A percentile compares a stretch with the other conserved stretches of the same genome.
phyloP scores from a whole-genome alignment of 805 yeast genomes.

The Yarrowia porcina region DNA sequence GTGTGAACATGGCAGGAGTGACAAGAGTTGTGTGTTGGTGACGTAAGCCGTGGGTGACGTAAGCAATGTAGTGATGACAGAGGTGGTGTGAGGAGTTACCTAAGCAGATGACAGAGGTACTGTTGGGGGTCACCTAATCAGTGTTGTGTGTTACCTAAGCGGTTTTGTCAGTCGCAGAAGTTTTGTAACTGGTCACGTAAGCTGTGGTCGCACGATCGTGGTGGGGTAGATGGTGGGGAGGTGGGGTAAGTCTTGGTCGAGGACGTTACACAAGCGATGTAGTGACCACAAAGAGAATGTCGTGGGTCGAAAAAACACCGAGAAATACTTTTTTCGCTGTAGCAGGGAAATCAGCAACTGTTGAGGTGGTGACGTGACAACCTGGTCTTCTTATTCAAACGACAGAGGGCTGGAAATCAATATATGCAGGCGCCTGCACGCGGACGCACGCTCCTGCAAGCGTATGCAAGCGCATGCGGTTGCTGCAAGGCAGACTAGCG shows the following conservation, averaged over 20 bases:
- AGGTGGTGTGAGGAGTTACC: background rate
- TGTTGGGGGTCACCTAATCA: background rate
- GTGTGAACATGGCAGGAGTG: slow-evolving; percentile 1
- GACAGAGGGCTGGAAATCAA: slow-evolving; percentile 21
- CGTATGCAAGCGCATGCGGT: background rate
- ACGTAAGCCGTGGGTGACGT: background rate
- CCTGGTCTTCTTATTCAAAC: background rate
- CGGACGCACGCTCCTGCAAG: background rate
- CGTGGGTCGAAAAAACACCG: no score
- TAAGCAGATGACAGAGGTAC: background rate
- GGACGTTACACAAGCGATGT: no score
- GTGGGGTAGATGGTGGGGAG: background rate
- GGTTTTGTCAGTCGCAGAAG: no score
- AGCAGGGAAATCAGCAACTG: no score
- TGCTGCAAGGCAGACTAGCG: no score
- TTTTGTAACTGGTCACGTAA: no score
- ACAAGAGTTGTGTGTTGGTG: background rate
- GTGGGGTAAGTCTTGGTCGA: no score
- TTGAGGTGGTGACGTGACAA: no score
- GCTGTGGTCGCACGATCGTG: background rate
- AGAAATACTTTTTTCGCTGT: no score
- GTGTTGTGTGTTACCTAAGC: no score
- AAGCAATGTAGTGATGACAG: background rate
- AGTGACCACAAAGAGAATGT: no score
- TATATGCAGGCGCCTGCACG: slow-evolving; percentile 9